phyloP scores from a whole-genome alignment of 345 rosid species.

The Populus ilicifolia region DNA sequence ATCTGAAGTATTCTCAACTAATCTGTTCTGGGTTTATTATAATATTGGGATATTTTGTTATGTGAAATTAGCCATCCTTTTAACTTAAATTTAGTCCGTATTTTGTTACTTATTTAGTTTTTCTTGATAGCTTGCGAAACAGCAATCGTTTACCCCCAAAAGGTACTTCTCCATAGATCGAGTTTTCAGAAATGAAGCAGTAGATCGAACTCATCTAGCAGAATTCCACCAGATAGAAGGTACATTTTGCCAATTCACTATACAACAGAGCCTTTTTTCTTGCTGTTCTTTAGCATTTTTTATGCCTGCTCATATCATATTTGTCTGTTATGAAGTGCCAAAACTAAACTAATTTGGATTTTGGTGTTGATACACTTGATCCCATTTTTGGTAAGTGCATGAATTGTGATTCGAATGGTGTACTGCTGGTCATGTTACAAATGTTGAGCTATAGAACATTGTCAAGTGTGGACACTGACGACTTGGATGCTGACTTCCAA shows the following conservation, averaged over 20 bases:
- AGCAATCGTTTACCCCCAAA: slow-evolving; percentile 72
- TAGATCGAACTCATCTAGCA: slow-evolving; percentile 91
- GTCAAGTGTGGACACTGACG: not conserved
- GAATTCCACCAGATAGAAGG: slow-evolving; percentile 99
- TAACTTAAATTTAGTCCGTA: not conserved
- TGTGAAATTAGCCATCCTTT: not conserved
- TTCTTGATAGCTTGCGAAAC: slow-evolving; percentile 22
- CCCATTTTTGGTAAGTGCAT: not conserved
- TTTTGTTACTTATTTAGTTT: not conserved
- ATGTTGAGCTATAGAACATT: not conserved
- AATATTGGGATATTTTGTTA: not conserved
- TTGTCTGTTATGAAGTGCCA: slow-evolving; percentile 1
- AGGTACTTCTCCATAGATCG: slow-evolving; percentile 93
- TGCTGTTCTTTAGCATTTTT: not conserved
- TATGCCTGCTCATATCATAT: not conserved
- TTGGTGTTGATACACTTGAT: not conserved
- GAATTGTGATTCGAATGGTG: not conserved
- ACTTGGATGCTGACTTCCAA: not conserved
- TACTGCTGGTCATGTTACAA: not conserved
- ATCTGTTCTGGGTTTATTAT: not conserved
- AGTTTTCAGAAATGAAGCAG: slow-evolving; percentile 97
- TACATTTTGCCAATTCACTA: slow-evolving; percentile 14
- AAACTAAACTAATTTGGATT: not conserved
- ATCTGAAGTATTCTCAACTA: not conserved
- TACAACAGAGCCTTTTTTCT: not conserved